phyloP scores from a whole-genome alignment of 2,329 filamentous ascomycete species.

The Phialophora verrucosa region DNA sequence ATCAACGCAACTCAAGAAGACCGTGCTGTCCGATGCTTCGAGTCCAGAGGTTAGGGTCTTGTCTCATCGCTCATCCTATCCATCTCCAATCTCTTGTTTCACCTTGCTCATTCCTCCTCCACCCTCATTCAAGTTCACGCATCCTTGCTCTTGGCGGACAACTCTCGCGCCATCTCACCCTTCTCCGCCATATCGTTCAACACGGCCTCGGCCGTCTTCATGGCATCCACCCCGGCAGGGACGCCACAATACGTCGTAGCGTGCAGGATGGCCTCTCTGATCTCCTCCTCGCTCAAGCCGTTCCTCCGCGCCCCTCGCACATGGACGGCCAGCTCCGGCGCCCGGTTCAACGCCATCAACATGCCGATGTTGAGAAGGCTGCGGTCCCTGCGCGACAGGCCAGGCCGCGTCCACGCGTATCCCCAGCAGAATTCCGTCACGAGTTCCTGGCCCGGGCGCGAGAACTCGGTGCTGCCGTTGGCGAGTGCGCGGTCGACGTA shows the following conservation, averaged over 20 bases:
- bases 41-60: not conserved
- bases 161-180: conserved; percentile 37
- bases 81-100: not conserved
- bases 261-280: conserved; percentile 54
- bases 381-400: conserved; percentile 65
- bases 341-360: conserved; percentile 66
- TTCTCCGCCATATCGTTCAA: conserved; percentile 42
- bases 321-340: conserved; percentile 65
- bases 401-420: conserved; percentile 65
- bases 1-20: not conserved
- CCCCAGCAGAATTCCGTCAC: conserved; percentile 69
- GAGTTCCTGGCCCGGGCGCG: conserved; percentile 38
- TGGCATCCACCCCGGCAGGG: conserved; percentile 52
- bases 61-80: not conserved
- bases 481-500: conserved; percentile 58
- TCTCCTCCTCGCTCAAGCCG: conserved; percentile 65
- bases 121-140: conserved; percentile 17
- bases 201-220: conserved; percentile 43
- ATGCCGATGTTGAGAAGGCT: conserved; percentile 69
- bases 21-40: not conserved
- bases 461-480: conserved; percentile 39
- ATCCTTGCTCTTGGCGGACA: conserved; percentile 34
- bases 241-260: conserved; percentile 51
- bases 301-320: conserved; percentile 67
- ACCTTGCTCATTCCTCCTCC: not conserved